Evolutionary conservation across 768 basidiomycete genomes (phyloP).

Genomic region (Fibroporia radiculosa): DNA sequence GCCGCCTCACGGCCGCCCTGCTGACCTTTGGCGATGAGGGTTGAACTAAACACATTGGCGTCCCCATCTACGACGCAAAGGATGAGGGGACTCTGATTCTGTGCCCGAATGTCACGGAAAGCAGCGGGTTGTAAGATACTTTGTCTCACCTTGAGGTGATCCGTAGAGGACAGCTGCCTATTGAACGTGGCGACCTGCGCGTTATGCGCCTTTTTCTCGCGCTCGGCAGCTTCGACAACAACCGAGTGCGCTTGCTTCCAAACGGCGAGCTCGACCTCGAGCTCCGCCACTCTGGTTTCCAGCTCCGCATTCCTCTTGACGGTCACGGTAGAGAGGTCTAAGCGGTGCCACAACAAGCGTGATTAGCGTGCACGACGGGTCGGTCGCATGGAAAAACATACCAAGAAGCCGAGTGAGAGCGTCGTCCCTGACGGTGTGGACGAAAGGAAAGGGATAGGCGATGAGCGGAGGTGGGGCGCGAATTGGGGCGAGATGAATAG

Average conservation of each 20-base stretch:
- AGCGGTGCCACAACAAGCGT: not conserved
- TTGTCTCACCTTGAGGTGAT: constrained; percentile 38
- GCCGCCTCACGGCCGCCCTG: constrained; percentile 56
- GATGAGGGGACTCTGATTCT: constrained; percentile 63
- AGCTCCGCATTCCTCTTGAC: constrained; percentile 56
- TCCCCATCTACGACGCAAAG: constrained; percentile 73
- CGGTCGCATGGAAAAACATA: constrained; percentile 20
- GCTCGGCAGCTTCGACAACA: constrained; percentile 53
- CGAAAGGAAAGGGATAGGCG: not conserved
- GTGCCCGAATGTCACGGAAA: constrained; percentile 1
- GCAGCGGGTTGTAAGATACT: not conserved
- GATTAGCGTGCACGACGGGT: not conserved
- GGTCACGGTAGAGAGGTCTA: constrained; percentile 59
- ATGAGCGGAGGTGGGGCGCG: not conserved
- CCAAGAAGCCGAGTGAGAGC: constrained; percentile 54
- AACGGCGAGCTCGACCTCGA: constrained; percentile 60
- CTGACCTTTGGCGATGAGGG: constrained; percentile 54
- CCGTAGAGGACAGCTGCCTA: constrained; percentile 52
- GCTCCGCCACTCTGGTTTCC: constrained; percentile 55
- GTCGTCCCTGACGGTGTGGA: constrained; percentile 42
- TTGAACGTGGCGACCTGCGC: constrained; percentile 59
- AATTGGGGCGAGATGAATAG: not conserved
- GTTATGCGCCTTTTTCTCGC: constrained; percentile 59
- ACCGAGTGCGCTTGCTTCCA: constrained; percentile 68
- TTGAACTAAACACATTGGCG: constrained; percentile 54